Evolutionary conservation across 805 yeast species (phyloP).

Genomic region (Priceomyces haplophilus): DNA sequence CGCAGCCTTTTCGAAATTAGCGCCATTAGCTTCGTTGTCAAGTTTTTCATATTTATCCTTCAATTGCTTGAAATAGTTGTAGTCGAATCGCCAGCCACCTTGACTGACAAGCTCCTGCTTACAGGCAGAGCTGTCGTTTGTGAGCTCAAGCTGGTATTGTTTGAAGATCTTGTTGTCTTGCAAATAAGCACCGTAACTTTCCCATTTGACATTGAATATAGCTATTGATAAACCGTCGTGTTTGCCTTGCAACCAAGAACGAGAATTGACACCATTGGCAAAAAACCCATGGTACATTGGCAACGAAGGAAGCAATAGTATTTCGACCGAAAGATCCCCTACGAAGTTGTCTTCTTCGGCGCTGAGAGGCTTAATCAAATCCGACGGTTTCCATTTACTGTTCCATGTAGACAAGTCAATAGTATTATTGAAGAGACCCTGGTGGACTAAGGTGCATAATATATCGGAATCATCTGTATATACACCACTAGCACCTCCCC

Average conservation of each 20-base stretch:
- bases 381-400: constrained; percentile 23
- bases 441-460: constrained; percentile 68
- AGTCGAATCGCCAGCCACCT: constrained; percentile 33
- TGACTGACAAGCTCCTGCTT: constrained; percentile 18
- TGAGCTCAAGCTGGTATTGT: constrained; percentile 23
- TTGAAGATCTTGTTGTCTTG: constrained; percentile 29
- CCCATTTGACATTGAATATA: constrained; percentile 56
- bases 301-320: constrained; percentile 67
- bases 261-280: constrained; percentile 67
- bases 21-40: not conserved
- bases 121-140: constrained; percentile 19
- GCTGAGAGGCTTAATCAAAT: constrained; percentile 23
- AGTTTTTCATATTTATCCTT: constrained; percentile 20
- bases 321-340: constrained; percentile 55
- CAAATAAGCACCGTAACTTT: constrained; percentile 24
- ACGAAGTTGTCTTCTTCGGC: constrained; percentile 20
- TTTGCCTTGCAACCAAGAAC: constrained; percentile 59
- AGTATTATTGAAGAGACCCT: constrained; percentile 55
- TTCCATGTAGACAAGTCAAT: constrained; percentile 34
- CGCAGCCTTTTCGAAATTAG: not conserved
- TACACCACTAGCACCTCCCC: constrained; percentile 81
- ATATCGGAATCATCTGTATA: constrained; percentile 94
- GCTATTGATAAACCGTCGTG: constrained; percentile 83
- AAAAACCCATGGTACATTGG: constrained; percentile 60
- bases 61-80: constrained; percentile 24